Base-by-base conservation (phyloP, 2,329 filamentous ascomycete species). In the Talaromyces sp. region DNA sequence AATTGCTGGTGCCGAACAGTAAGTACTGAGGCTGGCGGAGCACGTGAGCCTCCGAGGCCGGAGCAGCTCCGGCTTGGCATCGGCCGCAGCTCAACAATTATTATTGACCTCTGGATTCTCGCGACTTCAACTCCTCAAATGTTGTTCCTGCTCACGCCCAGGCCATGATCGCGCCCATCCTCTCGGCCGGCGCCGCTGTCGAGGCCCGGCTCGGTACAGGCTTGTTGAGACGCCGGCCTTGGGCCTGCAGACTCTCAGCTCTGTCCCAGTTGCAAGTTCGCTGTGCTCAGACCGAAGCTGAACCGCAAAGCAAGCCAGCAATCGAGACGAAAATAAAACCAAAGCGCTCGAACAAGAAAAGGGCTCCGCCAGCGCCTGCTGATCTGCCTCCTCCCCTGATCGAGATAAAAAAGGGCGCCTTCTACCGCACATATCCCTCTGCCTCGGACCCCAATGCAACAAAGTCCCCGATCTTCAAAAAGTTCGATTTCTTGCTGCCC, bases 371-470 rank as follows among this genome's bases (percentile, higher is more conserved):
- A 21, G 14, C 9, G n/a, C 43, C 43, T 46, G 43, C 7, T 24
- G 43, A 24, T 8, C 43, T 46, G 1, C 43, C 43, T 46, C 43
- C 43, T 11, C 87, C 89, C 46, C 81, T 92, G 61, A 83, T 96
- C 64, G 81, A 81, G 67, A 92, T 96, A 69, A 71, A 82, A 68
- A 87, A 92, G 77, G 92, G 85, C 73, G 93, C 90, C 0, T 95
- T 96, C 75, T 95, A 93, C 77, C 85, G 87, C 46, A 83, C 87
- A 55, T 88, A 92, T 72, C 90, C 90, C 12, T 82, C 82, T 3
- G 64, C 73, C 52, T 68, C 77, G 29, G 69, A 75, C 19, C 71
- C 78, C n/a, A 70, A 75, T 41, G 74, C 80, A 62, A 75, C 80
- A 19, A 93, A 94, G 70, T 87, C 86, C 24, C 80, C 90, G 5